Evolutionary conservation across 345 rosid genomes (phyloP).

Genomic region (Abelmoschus esculentus): DNA sequence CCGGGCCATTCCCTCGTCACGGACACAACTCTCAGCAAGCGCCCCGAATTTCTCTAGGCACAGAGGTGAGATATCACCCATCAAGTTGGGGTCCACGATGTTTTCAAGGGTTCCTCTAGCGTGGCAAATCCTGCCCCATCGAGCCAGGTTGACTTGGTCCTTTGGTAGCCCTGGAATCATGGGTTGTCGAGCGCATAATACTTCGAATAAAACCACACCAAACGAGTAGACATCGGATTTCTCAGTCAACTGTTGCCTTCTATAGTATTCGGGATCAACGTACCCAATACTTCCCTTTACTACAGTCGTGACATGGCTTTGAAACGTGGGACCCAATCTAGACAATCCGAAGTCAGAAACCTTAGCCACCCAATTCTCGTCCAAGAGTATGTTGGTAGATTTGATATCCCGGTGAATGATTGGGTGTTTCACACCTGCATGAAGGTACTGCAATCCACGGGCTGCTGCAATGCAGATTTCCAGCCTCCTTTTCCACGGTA

Average conservation of each 20-base stretch:
- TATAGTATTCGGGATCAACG: slow-evolving; percentile 26
- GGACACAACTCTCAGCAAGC: background rate
- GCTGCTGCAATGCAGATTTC: slow-evolving; percentile 29
- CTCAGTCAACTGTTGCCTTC: slow-evolving; percentile 21
- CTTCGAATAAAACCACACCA: slow-evolving; percentile 27
- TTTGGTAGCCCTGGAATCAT: slow-evolving; percentile 9
- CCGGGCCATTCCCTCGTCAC: background rate
- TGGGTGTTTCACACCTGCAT: slow-evolving; percentile 13
- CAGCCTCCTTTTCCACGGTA: slow-evolving; percentile 25
- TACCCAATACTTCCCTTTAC: slow-evolving; percentile 29
- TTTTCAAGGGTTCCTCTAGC: background rate
- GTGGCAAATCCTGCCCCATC: slow-evolving; percentile 4
- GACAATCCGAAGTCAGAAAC: slow-evolving; percentile 28
- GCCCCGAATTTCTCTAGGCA: slow-evolving; percentile 5
- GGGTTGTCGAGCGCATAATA: slow-evolving; percentile 18
- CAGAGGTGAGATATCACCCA: slow-evolving; percentile 1
- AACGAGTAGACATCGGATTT: slow-evolving; percentile 32
- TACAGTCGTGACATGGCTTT: slow-evolving; percentile 19
- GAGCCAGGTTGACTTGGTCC: slow-evolving; percentile 8
- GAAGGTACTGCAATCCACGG: slow-evolving; percentile 28
- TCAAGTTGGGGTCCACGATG: slow-evolving; percentile 5
- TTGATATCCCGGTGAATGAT: slow-evolving; percentile 17
- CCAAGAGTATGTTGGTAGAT: slow-evolving; percentile 8
- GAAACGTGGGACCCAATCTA: slow-evolving; percentile 13
- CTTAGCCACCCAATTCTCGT: slow-evolving; percentile 8